Evolutionary conservation across 495 filamentous ascomycete genomes (phyloP).

Genomic region (Penicillium pancosmium): DNA sequence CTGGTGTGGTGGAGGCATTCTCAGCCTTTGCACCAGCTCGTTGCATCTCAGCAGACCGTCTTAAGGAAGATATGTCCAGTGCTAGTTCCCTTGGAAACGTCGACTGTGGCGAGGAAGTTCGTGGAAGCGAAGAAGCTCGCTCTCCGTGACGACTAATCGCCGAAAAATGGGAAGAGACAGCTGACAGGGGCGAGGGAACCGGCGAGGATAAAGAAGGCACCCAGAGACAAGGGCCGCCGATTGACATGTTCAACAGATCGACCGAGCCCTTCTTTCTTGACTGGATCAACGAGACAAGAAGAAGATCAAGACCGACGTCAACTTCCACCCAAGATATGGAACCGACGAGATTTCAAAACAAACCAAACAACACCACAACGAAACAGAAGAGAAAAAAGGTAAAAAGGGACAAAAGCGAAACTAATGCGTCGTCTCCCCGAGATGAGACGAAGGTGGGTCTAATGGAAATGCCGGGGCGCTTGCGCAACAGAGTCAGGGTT

Average conservation of each 20-base stretch:
- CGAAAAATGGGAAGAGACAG: conserved; percentile 38
- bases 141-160: conserved; percentile 38
- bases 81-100: conserved; percentile 29
- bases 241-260: conserved; percentile 42
- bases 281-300: conserved; percentile 2
- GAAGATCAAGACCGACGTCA: conserved; percentile 3
- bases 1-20: conserved; percentile 34
- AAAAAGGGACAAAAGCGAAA: conserved; percentile 17
- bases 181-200: conserved; percentile 39
- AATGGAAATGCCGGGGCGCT: conserved; percentile 35
- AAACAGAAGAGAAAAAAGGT: conserved; percentile 2
- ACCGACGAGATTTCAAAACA: conserved; percentile 6
- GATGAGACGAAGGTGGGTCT: conserved; percentile 41
- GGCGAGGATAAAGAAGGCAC: conserved; percentile 42
- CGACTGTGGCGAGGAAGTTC: conserved; percentile 26
- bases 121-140: conserved; percentile 27
- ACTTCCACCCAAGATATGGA: conserved; percentile 1
- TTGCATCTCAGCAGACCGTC: conserved; percentile 34
- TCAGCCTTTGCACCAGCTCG: conserved; percentile 36
- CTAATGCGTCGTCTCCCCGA: conserved; percentile 24
- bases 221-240: conserved; percentile 48
- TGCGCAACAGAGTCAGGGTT: conserved; percentile 34
- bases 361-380: conserved; percentile 12
- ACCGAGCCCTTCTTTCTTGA: conserved; percentile 1
- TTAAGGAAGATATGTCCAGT: conserved; percentile 18